These are phyloP conservation scores for Kodamaea laetipori DNA, from an alignment of 805 yeast genomes.

Conservation along the genomic window DNA sequence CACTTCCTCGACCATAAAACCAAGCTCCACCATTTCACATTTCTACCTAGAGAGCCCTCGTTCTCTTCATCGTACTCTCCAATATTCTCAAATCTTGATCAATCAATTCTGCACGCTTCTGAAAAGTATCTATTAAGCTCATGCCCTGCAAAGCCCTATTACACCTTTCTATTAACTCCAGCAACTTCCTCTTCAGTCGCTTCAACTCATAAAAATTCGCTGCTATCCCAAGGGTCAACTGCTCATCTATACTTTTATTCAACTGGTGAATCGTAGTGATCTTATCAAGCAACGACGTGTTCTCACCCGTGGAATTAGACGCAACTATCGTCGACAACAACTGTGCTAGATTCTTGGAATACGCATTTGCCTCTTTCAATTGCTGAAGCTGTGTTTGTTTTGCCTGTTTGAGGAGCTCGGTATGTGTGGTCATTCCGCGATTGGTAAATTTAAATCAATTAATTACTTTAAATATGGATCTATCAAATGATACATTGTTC, in stretches of 20 bases:
- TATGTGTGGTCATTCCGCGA: slow-evolving; percentile 22
- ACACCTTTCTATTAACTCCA: slow-evolving; percentile 14
- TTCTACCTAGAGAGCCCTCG: no score
- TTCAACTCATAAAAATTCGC: slow-evolving; percentile 19
- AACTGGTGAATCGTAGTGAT: slow-evolving; percentile 44
- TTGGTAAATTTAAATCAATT: slow-evolving; percentile 4
- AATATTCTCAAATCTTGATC: slow-evolving; percentile 74
- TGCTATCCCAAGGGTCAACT: slow-evolving; percentile 36
- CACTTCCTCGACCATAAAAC: no score
- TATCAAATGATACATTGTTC: slow-evolving; percentile 7
- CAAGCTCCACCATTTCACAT: no score
- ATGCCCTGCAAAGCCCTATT: not conserved
- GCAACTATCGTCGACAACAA: slow-evolving; percentile 26
- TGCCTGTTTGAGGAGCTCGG: slow-evolving; percentile 33
- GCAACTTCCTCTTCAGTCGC: slow-evolving; percentile 15
- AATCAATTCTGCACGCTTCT: slow-evolving; percentile 57
- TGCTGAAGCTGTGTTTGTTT: slow-evolving; percentile 34
- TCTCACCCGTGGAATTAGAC: slow-evolving; percentile 31
- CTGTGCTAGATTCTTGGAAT: slow-evolving; percentile 28
- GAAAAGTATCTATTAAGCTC: slow-evolving; percentile 13
- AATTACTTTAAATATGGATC: slow-evolving; percentile 10
- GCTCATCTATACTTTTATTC: slow-evolving; percentile 39
- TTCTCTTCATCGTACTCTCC: slow-evolving; percentile 49
- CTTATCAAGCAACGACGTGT: slow-evolving; percentile 23
- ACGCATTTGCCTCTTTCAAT: slow-evolving; percentile 28